Evolutionary conservation across 2,329 filamentous ascomycete genomes (phyloP).

Genomic region (Fusarium marasasianum): DNA sequence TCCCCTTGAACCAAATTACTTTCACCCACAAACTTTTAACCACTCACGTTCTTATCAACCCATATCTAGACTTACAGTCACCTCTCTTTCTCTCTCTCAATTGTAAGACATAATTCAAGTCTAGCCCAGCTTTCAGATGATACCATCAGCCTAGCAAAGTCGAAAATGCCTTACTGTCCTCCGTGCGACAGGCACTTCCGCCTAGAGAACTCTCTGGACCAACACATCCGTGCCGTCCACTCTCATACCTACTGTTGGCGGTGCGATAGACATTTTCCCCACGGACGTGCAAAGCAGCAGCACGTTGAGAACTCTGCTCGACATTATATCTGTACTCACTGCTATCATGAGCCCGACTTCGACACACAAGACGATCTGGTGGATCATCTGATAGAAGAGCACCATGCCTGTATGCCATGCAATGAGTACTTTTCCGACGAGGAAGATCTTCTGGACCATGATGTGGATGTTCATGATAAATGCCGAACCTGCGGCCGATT

Average conservation of each 20-base stretch:
- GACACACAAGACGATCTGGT: not conserved
- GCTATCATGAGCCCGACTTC: not conserved
- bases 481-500: slow-evolving; percentile 19
- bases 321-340: not conserved
- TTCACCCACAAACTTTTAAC: too few species aligned
- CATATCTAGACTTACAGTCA: not conserved
- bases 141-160: not conserved
- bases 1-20: not conserved
- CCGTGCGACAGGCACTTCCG: not conserved
- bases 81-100: not conserved
- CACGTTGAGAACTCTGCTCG: not conserved
- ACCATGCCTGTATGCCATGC: not conserved
- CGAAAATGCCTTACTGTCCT: not conserved
- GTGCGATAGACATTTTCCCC: slow-evolving; percentile 2
- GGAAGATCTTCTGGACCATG: not conserved
- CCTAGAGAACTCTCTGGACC: not conserved
- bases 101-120: too few species aligned
- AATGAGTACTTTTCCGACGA: not conserved
- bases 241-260: slow-evolving; percentile 9
- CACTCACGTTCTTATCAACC: not conserved
- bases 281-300: not conserved
- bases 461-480: slow-evolving; percentile 13
- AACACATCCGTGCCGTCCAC: slow-evolving; percentile 2
- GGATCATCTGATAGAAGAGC: not conserved
- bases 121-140: too few species aligned